A percentile compares a stretch with the other conserved stretches of the same genome.
Evolutionary conservation across 1,139 yeast species (phyloP).

Genomic region (Suhomyces anneliseae): DNA sequence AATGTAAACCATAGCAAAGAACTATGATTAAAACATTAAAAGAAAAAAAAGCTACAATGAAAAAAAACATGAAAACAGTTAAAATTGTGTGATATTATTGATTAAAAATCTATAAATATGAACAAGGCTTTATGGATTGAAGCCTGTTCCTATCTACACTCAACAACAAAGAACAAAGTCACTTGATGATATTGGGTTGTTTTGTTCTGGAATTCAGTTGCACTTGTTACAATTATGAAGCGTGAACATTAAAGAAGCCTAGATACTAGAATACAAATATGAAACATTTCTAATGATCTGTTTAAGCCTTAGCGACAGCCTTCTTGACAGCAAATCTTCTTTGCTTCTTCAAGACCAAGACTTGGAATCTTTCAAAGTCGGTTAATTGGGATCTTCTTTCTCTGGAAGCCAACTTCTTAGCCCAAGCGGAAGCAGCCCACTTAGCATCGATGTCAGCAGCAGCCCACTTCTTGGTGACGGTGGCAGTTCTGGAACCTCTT

Average conservation of each 20-base stretch:
- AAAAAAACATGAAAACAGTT: no score
- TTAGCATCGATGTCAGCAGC: conserved; percentile 85
- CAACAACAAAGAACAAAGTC: no score
- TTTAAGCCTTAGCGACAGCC: conserved; percentile 39
- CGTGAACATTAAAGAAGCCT: conserved; percentile 34
- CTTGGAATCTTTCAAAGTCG: conserved; percentile 99
- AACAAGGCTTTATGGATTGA: no score
- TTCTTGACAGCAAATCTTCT: conserved; percentile 93
- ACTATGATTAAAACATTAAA: no score
- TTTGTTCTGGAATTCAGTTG: no score
- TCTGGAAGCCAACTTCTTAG: conserved; percentile 95
- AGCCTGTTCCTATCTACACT: no score
- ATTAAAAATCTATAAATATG: no score
- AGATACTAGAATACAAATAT: conserved; percentile 32
- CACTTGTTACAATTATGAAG: conserved; percentile 12
- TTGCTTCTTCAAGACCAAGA: conserved; percentile 94
- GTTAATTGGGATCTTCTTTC: conserved; percentile 88
- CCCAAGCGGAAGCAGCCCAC: conserved; percentile 96
- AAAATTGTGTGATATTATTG: no score
- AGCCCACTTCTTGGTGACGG: conserved; percentile 90
- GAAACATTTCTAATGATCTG: conserved; percentile 14
- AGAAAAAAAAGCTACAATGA: no score
- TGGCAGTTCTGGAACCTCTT: conserved; percentile 89
- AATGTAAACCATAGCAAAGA: no score
- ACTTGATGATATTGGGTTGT: no score